Evolutionary conservation across 179 eudicot species (phyloP).

Genomic region (Drosera spatulata): DNA sequence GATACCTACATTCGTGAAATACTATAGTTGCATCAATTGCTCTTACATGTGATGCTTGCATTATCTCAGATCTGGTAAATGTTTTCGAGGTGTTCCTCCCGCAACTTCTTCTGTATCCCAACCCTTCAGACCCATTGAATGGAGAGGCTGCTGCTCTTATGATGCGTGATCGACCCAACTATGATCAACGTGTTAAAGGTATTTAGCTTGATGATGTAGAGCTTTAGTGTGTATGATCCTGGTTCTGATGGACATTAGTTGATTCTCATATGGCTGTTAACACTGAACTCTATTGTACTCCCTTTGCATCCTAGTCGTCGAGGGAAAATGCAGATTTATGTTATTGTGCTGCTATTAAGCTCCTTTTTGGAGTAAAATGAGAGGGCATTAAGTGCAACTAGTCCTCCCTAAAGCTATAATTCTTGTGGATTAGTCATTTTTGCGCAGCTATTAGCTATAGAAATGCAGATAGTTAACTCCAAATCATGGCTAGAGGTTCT

Average conservation of each 20-base stretch:
- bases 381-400: too few species aligned
- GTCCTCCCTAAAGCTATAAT: too few species aligned
- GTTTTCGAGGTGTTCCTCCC: conserved; percentile 75
- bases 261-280: too few species aligned
- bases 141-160: conserved; percentile 69
- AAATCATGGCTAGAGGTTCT: too few species aligned
- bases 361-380: too few species aligned
- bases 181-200: conserved; percentile 63
- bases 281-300: too few species aligned
- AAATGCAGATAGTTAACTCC: too few species aligned
- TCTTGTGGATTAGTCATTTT: too few species aligned
- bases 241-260: background rate
- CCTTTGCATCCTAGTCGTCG: too few species aligned
- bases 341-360: too few species aligned
- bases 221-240: background rate
- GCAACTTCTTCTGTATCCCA: conserved; percentile 66
- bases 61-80: conserved; percentile 42
- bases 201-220: conserved; percentile 6
- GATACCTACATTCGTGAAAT: background rate
- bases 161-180: conserved; percentile 54
- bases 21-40: background rate
- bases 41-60: background rate
- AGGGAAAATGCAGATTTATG: too few species aligned
- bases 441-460: too few species aligned
- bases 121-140: conserved; percentile 63